Evolutionary conservation across 2,329 filamentous ascomycete species (phyloP).

Genomic region (Bipolaris sorokiniana): DNA sequence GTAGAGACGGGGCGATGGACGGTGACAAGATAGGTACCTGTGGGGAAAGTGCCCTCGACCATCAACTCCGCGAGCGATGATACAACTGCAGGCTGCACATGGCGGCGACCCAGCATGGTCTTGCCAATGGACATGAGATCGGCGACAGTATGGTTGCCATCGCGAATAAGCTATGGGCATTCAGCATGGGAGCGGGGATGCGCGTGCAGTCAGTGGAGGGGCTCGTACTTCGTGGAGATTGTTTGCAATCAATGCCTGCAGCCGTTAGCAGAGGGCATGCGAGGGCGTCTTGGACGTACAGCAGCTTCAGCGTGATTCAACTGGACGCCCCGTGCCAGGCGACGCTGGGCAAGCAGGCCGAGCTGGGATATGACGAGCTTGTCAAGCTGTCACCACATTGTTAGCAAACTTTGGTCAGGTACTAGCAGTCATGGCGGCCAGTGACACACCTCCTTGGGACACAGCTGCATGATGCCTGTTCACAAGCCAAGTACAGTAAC

Average conservation of each 20-base stretch:
- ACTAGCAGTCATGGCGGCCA: not conserved
- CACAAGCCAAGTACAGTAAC: not conserved
- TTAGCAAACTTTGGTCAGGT: constrained; percentile 30
- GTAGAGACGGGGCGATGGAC: constrained; percentile 87
- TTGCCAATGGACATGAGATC: constrained; percentile 92
- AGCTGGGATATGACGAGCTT: constrained; percentile 93
- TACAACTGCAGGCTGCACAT: constrained; percentile 84
- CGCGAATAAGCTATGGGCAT: constrained; percentile 75
- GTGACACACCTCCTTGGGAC: constrained; percentile 45
- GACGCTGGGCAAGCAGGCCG: constrained; percentile 83
- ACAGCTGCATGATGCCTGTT: constrained; percentile 43
- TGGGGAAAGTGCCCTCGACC: constrained; percentile 91
- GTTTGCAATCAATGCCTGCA: constrained; percentile 78
- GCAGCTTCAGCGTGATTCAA: constrained; percentile 90
- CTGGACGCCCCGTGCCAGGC: constrained; percentile 84
- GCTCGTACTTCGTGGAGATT: constrained; percentile 79
- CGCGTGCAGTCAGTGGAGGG: constrained; percentile 1
- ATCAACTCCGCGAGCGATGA: constrained; percentile 82
- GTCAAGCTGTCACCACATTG: constrained; percentile 70
- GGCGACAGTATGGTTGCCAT: constrained; percentile 90
- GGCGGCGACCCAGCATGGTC: constrained; percentile 90
- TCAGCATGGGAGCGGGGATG: constrained; percentile 28
- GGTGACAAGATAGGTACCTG: constrained; percentile 91
- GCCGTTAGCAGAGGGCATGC: constrained; percentile 31
- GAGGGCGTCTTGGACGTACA: constrained; percentile 54